A percentile compares a stretch with the other conserved stretches of the same genome.
phyloP scores from a whole-genome alignment of 2,329 filamentous ascomycete species.

The Davidsoniella eucalypti region DNA sequence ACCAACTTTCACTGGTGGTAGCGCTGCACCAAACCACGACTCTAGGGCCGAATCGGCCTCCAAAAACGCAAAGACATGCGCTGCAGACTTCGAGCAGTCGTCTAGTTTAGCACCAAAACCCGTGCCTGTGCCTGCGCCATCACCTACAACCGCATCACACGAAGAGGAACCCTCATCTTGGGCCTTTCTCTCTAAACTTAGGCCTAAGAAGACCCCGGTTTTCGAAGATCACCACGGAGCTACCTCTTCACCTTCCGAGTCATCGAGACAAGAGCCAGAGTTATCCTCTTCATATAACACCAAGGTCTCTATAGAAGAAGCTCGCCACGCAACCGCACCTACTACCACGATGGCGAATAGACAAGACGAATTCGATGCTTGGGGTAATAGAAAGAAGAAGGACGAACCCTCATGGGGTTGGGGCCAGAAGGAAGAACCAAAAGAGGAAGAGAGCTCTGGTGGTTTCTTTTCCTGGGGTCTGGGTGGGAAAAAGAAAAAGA shows the following conservation, averaged over 20 bases:
- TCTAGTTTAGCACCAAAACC: not conserved
- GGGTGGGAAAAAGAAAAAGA: constrained; percentile 5
- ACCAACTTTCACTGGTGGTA: not conserved
- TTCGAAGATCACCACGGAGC: constrained; percentile 3
- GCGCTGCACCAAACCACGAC: not conserved
- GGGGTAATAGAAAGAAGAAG: constrained; percentile 2
- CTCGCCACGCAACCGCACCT: not conserved
- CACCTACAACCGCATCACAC: not conserved
- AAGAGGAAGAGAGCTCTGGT: constrained; percentile 6
- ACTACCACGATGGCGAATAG: not conserved
- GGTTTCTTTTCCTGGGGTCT: constrained; percentile 6
- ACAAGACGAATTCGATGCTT: not conserved
- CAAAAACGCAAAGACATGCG: not conserved
- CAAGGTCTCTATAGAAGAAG: constrained; percentile 6
- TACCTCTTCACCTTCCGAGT: constrained; percentile 9
- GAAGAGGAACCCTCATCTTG: constrained; percentile 3
- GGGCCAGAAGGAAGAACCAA: constrained; percentile 4
- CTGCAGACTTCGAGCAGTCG: not conserved
- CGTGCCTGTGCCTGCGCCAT: constrained; percentile 3
- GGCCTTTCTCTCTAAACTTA: constrained; percentile 8
- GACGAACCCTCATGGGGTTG: constrained; percentile 6
- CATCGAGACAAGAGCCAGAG: constrained; percentile 4
- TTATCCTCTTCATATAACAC: constrained; percentile 9
- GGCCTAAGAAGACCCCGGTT: constrained; percentile 2
- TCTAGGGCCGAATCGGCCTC: constrained; percentile 6